phyloP scores from a whole-genome alignment of 2,329 filamentous ascomycete genomes.

The Fusarium zealandicum region DNA sequence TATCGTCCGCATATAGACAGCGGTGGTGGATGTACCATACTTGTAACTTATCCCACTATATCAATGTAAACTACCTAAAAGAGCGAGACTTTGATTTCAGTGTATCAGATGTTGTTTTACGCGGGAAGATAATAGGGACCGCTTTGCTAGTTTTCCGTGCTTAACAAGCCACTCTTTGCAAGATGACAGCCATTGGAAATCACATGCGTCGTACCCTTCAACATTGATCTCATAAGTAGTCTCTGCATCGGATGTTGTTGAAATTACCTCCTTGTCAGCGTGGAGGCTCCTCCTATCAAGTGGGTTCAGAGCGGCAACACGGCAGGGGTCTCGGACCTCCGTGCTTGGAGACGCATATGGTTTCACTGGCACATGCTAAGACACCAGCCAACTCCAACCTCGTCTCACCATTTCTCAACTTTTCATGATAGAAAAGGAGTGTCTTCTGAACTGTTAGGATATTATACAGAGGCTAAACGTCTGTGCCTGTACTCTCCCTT shows the following conservation, averaged over 20 bases:
- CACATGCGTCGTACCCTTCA: too few relatives aligned
- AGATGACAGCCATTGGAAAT: too few relatives aligned
- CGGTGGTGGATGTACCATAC: constrained; percentile 29
- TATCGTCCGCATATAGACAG: constrained; percentile 26
- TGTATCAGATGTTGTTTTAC: too few relatives aligned
- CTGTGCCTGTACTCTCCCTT: neutral
- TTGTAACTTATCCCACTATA: constrained; percentile 33
- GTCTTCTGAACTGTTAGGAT: constrained; percentile 5
- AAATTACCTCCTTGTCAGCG: constrained; percentile 15
- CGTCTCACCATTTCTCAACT: constrained; percentile 32
- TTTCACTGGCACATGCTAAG: constrained; percentile 39
- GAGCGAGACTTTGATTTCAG: too few relatives aligned
- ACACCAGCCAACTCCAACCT: constrained; percentile 23
- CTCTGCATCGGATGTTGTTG: constrained; percentile 8
- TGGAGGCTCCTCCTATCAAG: constrained; percentile 16
- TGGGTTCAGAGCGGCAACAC: constrained; percentile 25
- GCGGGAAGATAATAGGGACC: too few relatives aligned
- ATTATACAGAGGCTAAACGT: neutral
- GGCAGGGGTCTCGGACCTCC: constrained; percentile 27
- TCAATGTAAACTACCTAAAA: constrained; percentile 16
- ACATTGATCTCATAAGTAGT: neutral
- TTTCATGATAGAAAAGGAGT: constrained; percentile 4
- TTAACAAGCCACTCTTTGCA: too few relatives aligned
- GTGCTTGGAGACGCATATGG: constrained; percentile 38
- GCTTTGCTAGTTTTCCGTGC: too few relatives aligned